A percentile compares a stretch with the other conserved stretches of the same genome.
These are phyloP conservation scores for Aspergillus pseudoviridinutans DNA, from an alignment of 2,329 filamentous ascomycete species.

Conservation along the genomic window DNA sequence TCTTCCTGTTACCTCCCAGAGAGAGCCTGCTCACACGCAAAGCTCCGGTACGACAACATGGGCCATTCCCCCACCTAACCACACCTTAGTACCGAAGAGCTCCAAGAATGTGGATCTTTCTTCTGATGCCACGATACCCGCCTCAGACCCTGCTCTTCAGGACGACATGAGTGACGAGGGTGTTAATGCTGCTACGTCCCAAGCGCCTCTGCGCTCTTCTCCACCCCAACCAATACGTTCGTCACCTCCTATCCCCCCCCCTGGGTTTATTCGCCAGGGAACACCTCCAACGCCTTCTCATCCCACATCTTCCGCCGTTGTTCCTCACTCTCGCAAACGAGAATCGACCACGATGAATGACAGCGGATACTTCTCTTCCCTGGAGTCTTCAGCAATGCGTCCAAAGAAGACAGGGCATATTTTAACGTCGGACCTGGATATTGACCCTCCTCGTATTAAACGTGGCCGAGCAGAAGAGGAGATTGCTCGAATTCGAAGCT, in stretches of 20 bases:
- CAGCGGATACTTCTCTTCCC: slow-evolving; percentile 93
- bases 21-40: slow-evolving; percentile 28
- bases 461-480: slow-evolving; percentile 91
- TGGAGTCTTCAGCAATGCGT: slow-evolving; percentile 84
- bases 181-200: slow-evolving; percentile 20
- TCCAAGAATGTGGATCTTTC: slow-evolving; percentile 54
- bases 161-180: slow-evolving; percentile 50
- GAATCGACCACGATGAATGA: slow-evolving; percentile 80
- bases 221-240: slow-evolving; percentile 67
- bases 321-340: slow-evolving; percentile 64
- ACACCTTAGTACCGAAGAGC: slow-evolving; percentile 19
- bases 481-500: slow-evolving; percentile 86
- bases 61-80: slow-evolving; percentile 29
- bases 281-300: slow-evolving; percentile 69
- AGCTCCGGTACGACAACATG: slow-evolving; percentile 30
- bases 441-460: slow-evolving; percentile 75
- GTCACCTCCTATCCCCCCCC: slow-evolving; percentile 74
- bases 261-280: slow-evolving; percentile 56
- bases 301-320: slow-evolving; percentile 60
- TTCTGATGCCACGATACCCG: slow-evolving; percentile 72
- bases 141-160: slow-evolving; percentile 61
- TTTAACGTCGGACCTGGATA: slow-evolving; percentile 68
- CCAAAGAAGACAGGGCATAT: slow-evolving; percentile 62
- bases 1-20: slow-evolving; percentile 30
- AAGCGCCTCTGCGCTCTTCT: slow-evolving; percentile 39